Evolutionary conservation across 2,329 filamentous ascomycete species (phyloP), one percentile per base, ranked within the genome.

Genomic region (Fusarium fracticaudum): DNA sequence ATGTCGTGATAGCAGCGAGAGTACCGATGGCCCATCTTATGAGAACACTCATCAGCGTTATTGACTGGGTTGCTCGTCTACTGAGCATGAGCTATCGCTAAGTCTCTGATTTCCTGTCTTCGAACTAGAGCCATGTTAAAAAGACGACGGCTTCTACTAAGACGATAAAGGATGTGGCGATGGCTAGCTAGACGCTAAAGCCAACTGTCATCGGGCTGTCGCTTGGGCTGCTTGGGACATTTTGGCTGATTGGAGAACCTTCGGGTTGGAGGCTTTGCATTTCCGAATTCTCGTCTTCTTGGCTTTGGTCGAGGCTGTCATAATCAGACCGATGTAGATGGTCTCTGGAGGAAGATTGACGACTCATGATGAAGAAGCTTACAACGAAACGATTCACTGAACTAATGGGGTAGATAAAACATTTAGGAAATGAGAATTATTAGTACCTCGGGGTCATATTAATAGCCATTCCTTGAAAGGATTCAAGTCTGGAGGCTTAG

Each of bases 391-490:
- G 7, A 7, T 8, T 14, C 10, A 14, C 18, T 15, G 7, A 26
- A 48, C 10, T 48, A 3, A 48, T 4, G 14, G 2, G 13, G 7
- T 3, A 15, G 14, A 22, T 0, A 22, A 11, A 6, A 26, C 2
- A 48, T 12, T 17, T 8, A n/a, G 6, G 0, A 48, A 48, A 12
- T 12, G 6, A 0, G 7, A 5, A 9, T 9, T 45, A 2, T 6
- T 3, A 31, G 5, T 17, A 11, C 9, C 9, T 15, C 4, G 1
- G 20, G 13, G 9, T 4, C 1, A 17, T 31, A 17, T 8, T 8
- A 6, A 6, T 12, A 13, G 29, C 20, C 20, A 6, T 31, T 1
- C 0, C 5, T 3, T 22, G 13, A 12, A 7, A 15, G 1, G 0
- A 4, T 0, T 22, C 14, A 8, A 35, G 22, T 8, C 1, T 6